Base-by-base conservation (phyloP, 1,139 yeast species). In the Taiozyma sp. region DNA sequence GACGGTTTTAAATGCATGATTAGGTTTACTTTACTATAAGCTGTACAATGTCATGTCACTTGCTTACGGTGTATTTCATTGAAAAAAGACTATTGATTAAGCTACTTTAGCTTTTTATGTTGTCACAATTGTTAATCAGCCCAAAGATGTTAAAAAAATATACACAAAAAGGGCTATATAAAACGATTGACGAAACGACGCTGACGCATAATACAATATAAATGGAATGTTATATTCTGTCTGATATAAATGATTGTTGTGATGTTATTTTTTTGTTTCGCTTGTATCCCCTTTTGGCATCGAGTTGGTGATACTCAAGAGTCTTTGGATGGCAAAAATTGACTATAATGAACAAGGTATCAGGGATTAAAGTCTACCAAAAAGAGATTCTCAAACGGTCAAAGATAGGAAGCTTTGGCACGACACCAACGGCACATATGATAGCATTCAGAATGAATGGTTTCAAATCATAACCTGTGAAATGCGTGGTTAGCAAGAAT, bases 401-500 rank as follows among this genome's bases (percentile, higher is more conserved):
- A 51, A 90, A 77, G 51, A 82, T 75, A 24, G 98, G 96, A 63
- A 93, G 76, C 68, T 93, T 93, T 49, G 99, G 98, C 47, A 92
- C 78, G 43, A 93, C 96, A 24, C 80, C 82, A 51, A 89, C 84
- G 49, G 84, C 75, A 65, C 97, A 92, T 54, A 95, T 82, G 46
- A 83, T 75, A 19, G 92, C 83, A 70, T 93, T 93, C 62, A 89
- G 77, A 36, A 89, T 71, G 67, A 92, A 93, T 66, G 87, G 78
- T 59, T 82, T 81, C 57, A 90, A 72, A 66, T 91, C 93, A 70
- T 91, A 92, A 65, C 83, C 85, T 30, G 96, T 83, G 68, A 92
- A 93, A 68, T 93, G 98, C 2, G 98, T 92, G 53, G 96, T 84
- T 48, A 91, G 76, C 61, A 93, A 76, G 64, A 93, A 93, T 64